Conservation (phyloP, 192 early-diverging fungal species). For the Borealophlyctis nickersoniae region DNA sequence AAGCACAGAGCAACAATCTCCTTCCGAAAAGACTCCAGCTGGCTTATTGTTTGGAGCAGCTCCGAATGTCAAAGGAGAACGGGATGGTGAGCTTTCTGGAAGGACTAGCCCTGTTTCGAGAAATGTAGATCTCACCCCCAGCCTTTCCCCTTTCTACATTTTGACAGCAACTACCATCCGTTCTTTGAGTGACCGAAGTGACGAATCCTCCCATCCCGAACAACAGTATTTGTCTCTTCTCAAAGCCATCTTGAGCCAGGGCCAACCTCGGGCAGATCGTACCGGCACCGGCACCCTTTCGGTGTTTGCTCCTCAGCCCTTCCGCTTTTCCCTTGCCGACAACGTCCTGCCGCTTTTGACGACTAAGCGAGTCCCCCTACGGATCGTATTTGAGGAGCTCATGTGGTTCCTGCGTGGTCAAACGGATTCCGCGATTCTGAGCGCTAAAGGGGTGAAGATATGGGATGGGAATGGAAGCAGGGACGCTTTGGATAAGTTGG, state of each 20-base stretch:
- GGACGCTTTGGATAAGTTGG: slow-evolving; percentile 82
- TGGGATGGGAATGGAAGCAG: slow-evolving; percentile 82
- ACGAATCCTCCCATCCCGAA: slow-evolving; percentile 59
- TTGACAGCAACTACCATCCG: too few species aligned
- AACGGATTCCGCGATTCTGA: slow-evolving; percentile 74
- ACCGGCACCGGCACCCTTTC: slow-evolving; percentile 66
- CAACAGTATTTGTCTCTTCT: slow-evolving; percentile 85
- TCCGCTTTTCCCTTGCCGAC: slow-evolving; percentile 78
- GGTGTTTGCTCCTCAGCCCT: slow-evolving; percentile 72
- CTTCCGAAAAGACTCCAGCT: too few species aligned
- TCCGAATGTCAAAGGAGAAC: too few species aligned
- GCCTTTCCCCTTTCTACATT: too few species aligned
- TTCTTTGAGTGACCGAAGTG: too few species aligned
- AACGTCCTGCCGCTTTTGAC: slow-evolving; percentile 85
- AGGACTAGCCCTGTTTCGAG: too few species aligned
- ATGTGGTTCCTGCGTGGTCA: slow-evolving; percentile 93
- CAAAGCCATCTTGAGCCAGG: slow-evolving; percentile 63
- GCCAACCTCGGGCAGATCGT: slow-evolving; percentile 76
- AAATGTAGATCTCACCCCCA: too few species aligned
- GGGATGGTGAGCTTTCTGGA: too few species aligned
- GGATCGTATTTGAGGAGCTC: slow-evolving; percentile 89
- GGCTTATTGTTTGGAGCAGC: too few species aligned
- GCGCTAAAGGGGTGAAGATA: slow-evolving; percentile 60
- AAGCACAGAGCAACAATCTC: too few species aligned
- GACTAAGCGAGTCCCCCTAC: slow-evolving; percentile 90